phyloP scores from a whole-genome alignment of 345 rosid genomes.

The Citrus sp. region DNA sequence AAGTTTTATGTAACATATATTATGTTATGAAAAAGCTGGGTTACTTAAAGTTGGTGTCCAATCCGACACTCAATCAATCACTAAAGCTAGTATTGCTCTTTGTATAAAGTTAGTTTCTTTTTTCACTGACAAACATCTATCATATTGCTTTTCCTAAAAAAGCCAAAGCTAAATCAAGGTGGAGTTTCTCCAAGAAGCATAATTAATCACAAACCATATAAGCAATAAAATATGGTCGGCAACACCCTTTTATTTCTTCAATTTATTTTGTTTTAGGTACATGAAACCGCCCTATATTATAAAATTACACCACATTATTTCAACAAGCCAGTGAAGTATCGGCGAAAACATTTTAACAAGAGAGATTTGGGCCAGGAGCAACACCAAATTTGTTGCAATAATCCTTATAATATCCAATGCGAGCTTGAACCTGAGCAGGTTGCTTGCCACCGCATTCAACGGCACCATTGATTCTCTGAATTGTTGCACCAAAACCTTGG shows the following conservation, averaged over 20 bases:
- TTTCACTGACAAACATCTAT: too few relatives aligned
- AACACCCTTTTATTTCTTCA: neutral
- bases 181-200: too few relatives aligned
- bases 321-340: neutral
- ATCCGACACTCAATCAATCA: too few relatives aligned
- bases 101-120: too few relatives aligned
- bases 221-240: neutral
- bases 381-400: conserved; percentile 42
- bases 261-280: too few relatives aligned
- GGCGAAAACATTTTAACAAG: conserved; percentile 21
- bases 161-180: too few relatives aligned
- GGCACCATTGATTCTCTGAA: conserved; percentile 45
- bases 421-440: conserved; percentile 27
- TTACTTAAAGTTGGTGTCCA: too few relatives aligned
- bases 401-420: conserved; percentile 32
- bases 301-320: neutral
- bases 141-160: too few relatives aligned
- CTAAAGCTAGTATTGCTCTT: too few relatives aligned
- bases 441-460: conserved; percentile 41
- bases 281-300: neutral
- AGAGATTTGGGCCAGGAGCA: conserved; percentile 32
- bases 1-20: too few relatives aligned
- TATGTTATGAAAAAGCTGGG: too few relatives aligned
- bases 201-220: neutral
- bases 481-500: conserved; percentile 56